These are phyloP conservation scores for Apophysomyces sp. DNA, from an alignment of 371 early-diverging fungal species.

Conservation along the genomic window DNA sequence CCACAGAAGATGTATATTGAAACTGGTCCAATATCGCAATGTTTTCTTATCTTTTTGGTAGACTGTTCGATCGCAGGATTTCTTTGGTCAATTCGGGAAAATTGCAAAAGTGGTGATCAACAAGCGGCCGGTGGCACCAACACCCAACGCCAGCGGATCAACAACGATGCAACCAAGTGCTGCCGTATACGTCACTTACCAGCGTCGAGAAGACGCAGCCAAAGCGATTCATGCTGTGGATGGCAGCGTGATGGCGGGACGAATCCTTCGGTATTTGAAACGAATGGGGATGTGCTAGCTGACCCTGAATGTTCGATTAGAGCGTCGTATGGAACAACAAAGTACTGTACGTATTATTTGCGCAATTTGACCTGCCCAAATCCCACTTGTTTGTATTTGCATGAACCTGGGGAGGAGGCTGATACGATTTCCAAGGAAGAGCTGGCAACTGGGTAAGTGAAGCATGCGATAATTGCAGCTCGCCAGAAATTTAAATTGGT, in stretches of 20 bases:
- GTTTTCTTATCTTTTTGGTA: constrained; percentile 17
- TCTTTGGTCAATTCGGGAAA: constrained; percentile 97
- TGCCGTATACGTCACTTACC: constrained; percentile 91
- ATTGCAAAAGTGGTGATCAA: constrained; percentile 91
- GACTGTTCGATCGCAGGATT: constrained; percentile 79
- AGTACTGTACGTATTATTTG: constrained; percentile 95
- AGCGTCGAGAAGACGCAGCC: constrained; percentile 85
- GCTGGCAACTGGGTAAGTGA: constrained; percentile 59
- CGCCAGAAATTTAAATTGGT: neutral
- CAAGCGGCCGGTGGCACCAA: constrained; percentile 61
- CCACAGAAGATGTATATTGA: constrained; percentile 80
- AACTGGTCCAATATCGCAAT: neutral
- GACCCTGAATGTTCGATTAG: constrained; percentile 9
- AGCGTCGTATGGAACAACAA: constrained; percentile 93
- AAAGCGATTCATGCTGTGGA: constrained; percentile 91
- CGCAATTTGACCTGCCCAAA: constrained; percentile 91
- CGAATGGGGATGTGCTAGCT: neutral
- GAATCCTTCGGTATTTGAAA: constrained; percentile 63
- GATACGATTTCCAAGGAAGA: constrained; percentile 68
- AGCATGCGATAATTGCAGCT: neutral
- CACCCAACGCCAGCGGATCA: constrained; percentile 43
- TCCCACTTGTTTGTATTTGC: constrained; percentile 90
- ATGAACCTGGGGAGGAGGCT: constrained; percentile 94
- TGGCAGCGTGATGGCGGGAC: constrained; percentile 87
- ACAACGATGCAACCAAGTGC: constrained; percentile 56